Evolutionary conservation across 2,329 filamentous ascomycete species (phyloP).

Genomic region (Fusarium sulawesiense): DNA sequence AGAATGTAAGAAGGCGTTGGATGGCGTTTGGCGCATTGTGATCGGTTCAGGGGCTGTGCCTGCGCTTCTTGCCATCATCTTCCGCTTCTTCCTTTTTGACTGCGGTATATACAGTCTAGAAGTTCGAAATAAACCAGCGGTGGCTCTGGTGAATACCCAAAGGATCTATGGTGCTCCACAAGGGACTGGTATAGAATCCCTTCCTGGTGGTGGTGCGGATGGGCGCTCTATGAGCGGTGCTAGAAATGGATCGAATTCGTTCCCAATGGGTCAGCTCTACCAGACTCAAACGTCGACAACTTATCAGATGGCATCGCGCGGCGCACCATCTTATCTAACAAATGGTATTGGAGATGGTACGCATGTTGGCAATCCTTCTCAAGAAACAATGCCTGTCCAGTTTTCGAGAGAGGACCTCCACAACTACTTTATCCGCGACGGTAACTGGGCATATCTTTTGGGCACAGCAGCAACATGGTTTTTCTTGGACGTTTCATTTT

Average conservation of each 20-base stretch:
- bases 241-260: slow-evolving; percentile 26
- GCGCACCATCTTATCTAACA: slow-evolving; percentile 40
- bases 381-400: slow-evolving; percentile 57
- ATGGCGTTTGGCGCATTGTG: slow-evolving; percentile 75
- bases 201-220: slow-evolving; percentile 24
- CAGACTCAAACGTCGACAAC: slow-evolving; percentile 24
- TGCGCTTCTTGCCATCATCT: slow-evolving; percentile 71
- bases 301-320: slow-evolving; percentile 43
- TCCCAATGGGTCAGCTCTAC: slow-evolving; percentile 37
- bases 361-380: slow-evolving; percentile 49
- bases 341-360: slow-evolving; percentile 19
- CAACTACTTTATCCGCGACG: slow-evolving; percentile 61
- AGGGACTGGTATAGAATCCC: slow-evolving; percentile 28
- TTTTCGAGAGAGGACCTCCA: slow-evolving; percentile 62
- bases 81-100: slow-evolving; percentile 75
- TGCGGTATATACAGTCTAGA: slow-evolving; percentile 74
- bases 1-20: slow-evolving; percentile 61
- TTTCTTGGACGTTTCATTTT: slow-evolving; percentile 66
- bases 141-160: slow-evolving; percentile 69
- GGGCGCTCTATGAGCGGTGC: slow-evolving; percentile 35
- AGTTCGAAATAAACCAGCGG: slow-evolving; percentile 69
- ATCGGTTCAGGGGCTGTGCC: slow-evolving; percentile 74
- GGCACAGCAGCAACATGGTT: slow-evolving; percentile 63
- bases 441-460: slow-evolving; percentile 52
- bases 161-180: slow-evolving; percentile 63